phyloP scores from a whole-genome alignment of 345 rosid genomes.

The Sonneratia alba region DNA sequence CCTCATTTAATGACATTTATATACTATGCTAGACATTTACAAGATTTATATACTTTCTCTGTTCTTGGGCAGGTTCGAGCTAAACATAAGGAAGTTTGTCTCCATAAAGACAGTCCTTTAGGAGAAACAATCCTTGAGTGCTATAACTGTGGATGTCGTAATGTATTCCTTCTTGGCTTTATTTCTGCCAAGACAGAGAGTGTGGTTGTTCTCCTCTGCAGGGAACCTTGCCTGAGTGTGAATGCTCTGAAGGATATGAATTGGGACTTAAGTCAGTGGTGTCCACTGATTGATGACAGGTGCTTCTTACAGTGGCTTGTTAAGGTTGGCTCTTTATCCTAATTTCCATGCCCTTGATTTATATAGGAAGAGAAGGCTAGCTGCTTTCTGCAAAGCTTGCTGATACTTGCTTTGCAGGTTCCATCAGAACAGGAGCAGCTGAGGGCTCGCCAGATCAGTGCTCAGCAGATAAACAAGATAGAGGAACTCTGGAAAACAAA shows the following conservation, averaged over 20 bases:
- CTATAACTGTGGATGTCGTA: conserved; percentile 97
- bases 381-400: conserved; percentile 8
- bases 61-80: conserved; percentile 76
- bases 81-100: conserved; percentile 98
- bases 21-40: neutral
- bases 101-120: conserved; percentile 97
- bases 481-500: conserved; percentile 99
- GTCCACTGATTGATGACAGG: conserved; percentile 97
- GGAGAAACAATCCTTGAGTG: conserved; percentile 99
- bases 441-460: conserved; percentile 98
- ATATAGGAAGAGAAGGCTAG: neutral
- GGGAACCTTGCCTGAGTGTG: conserved; percentile 98
- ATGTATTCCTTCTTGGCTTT: conserved; percentile 96
- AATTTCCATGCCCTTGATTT: neutral
- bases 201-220: conserved; percentile 95
- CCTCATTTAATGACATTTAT: neutral
- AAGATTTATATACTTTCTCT: neutral
- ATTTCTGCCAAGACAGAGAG: conserved; percentile 98
- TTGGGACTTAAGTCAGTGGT: conserved; percentile 99
- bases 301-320: conserved; percentile 99
- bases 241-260: conserved; percentile 99
- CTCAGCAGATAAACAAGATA: conserved; percentile 97
- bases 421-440: conserved; percentile 99
- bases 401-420: conserved; percentile 41
- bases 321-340: conserved; percentile 45